Conservation (phyloP, 495 filamentous ascomycete genomes). For the Penicillium antarcticum region DNA sequence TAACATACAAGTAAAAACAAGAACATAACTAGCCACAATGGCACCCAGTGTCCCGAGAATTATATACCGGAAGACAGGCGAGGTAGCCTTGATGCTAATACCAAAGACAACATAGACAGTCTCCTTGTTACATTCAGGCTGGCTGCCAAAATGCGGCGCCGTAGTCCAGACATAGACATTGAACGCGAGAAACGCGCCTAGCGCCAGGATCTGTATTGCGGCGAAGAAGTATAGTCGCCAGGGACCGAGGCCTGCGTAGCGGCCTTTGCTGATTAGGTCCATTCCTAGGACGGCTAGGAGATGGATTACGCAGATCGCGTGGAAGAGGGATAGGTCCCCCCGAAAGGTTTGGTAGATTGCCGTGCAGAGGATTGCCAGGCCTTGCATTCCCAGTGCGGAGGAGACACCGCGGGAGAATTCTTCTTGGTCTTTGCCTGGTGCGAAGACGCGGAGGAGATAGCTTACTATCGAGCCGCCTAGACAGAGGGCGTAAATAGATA, state of each 20-base stretch:
- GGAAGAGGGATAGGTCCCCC: constrained; percentile 16
- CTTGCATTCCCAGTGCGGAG: constrained; percentile 17
- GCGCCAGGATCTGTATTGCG: constrained; percentile 5
- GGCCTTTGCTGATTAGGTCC: constrained; percentile 16
- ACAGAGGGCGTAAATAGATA: constrained; percentile 16
- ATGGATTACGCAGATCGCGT: constrained; percentile 17
- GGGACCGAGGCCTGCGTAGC: constrained; percentile 14
- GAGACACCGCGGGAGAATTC: constrained; percentile 16
- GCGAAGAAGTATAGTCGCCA: constrained; percentile 14
- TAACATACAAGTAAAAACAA: constrained; percentile 10
- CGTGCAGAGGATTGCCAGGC: constrained; percentile 16
- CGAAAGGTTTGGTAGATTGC: constrained; percentile 18
- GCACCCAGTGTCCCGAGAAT: constrained; percentile 10
- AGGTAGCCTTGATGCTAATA: constrained; percentile 12
- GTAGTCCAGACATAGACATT: constrained; percentile 17
- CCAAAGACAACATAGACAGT: constrained; percentile 17
- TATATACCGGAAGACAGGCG: constrained; percentile 16
- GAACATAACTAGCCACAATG: constrained; percentile 1
- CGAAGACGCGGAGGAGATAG: constrained; percentile 12
- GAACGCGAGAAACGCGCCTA: constrained; percentile 14
- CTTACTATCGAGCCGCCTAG: constrained; percentile 14
- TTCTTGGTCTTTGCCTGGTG: constrained; percentile 13
- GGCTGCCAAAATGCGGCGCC: constrained; percentile 13
- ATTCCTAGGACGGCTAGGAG: constrained; percentile 13
- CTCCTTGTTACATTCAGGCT: constrained; percentile 8